These are phyloP conservation scores for Westerdykella ornata DNA, from an alignment of 2,329 filamentous ascomycete genomes.

Conservation along the genomic window DNA sequence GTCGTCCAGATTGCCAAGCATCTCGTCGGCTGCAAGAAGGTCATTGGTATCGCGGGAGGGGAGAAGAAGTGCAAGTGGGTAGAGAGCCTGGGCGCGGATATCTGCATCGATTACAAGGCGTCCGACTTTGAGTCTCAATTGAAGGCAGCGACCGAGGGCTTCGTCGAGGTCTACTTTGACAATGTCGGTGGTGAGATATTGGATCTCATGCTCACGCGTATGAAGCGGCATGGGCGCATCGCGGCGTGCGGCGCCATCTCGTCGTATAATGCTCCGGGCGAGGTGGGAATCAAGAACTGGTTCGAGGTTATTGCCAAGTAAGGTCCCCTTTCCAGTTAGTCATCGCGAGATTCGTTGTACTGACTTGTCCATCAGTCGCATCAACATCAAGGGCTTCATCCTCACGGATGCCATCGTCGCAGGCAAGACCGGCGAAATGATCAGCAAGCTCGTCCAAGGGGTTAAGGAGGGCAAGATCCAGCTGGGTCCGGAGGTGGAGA, in stretches of 20 bases:
- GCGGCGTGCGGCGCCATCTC: conserved; percentile 42
- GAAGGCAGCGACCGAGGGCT: conserved; percentile 42
- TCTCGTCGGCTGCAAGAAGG: conserved; percentile 42
- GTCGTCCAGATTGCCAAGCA: conserved; percentile 54
- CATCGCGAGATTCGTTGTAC: no score
- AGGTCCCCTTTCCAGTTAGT: no score
- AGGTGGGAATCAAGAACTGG: conserved; percentile 38
- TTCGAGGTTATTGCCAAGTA: conserved; percentile 38
- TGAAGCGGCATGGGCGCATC: conserved; percentile 39
- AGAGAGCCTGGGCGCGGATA: conserved; percentile 47
- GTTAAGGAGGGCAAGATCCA: conserved; percentile 44
- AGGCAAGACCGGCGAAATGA: conserved; percentile 22
- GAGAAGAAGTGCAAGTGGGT: conserved; percentile 50
- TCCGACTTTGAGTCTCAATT: conserved; percentile 44
- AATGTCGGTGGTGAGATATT: conserved; percentile 47
- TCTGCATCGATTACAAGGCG: conserved; percentile 51
- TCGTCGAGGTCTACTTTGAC: conserved; percentile 49
- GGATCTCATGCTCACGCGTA: conserved; percentile 41
- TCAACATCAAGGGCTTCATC: conserved; percentile 43
- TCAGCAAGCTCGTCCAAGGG: conserved; percentile 20
- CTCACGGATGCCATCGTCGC: conserved; percentile 35
- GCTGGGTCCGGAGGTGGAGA: conserved; percentile 43
- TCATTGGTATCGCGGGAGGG: conserved; percentile 49
- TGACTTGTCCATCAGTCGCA: conserved; percentile 11
- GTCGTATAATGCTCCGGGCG: conserved; percentile 37